phyloP scores from a whole-genome alignment of 768 basidiomycete species.

The Hypsizygus marmoreus region DNA sequence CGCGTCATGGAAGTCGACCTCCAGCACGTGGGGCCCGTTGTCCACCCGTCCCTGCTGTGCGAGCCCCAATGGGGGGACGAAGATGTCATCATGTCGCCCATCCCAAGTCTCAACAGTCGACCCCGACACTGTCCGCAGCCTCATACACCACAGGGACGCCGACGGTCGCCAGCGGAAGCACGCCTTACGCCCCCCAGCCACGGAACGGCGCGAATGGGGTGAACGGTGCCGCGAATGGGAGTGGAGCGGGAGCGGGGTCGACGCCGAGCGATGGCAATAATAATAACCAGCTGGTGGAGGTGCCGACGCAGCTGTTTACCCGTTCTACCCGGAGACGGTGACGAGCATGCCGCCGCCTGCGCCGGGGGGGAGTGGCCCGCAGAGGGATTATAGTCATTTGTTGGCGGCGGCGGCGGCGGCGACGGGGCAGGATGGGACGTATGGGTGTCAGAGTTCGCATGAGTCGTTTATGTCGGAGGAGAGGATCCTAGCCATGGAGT shows the following conservation, averaged over 20 bases:
- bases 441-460: conserved; percentile 56
- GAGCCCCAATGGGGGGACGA: conserved; percentile 62
- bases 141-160: conserved; percentile 26
- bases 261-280: conserved; percentile 43
- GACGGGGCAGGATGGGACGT: conserved; percentile 54
- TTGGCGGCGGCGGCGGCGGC: conserved; percentile 61
- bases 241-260: conserved; percentile 34
- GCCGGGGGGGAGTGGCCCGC: conserved; percentile 14
- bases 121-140: conserved; percentile 40
- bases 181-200: conserved; percentile 39
- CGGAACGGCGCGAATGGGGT: conserved; percentile 34
- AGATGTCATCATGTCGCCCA: conserved; percentile 30
- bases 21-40: conserved; percentile 53
- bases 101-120: conserved; percentile 41
- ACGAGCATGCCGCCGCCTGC: conserved; percentile 10
- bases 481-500: too few relatives aligned
- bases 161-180: too few relatives aligned
- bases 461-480: conserved; percentile 75
- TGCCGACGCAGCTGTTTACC: conserved; percentile 76
- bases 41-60: conserved; percentile 45
- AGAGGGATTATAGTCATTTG: conserved; percentile 52
- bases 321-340: conserved; percentile 66
- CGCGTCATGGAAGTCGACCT: conserved; percentile 76
- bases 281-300: conserved; percentile 60
- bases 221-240: conserved; percentile 23